Evolutionary conservation across 176 grass and related monocot species (phyloP).

Genomic region (Sorghum bicolor): DNA sequence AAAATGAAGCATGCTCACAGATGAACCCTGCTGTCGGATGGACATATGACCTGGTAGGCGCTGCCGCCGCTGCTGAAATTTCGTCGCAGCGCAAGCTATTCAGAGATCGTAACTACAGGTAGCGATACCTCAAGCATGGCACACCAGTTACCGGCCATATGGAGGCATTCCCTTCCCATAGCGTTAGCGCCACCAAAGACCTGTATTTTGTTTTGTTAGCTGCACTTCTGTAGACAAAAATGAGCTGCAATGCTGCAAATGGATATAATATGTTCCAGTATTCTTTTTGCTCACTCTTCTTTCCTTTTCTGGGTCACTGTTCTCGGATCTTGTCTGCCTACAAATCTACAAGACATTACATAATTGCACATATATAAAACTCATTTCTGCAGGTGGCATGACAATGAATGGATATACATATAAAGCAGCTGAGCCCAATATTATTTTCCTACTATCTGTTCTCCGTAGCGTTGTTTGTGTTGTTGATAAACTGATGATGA

Average conservation of each 20-base stretch:
- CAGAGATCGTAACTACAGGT: too few species aligned
- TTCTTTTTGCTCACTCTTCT: constrained; percentile 12
- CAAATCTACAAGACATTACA: neutral
- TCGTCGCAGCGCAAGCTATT: neutral
- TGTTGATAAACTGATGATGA: neutral
- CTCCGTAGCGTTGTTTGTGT: neutral
- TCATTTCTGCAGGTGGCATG: neutral
- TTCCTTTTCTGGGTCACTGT: neutral
- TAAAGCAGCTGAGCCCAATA: neutral
- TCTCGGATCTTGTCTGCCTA: constrained; percentile 33
- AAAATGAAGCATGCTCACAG: neutral
- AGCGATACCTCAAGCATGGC: neutral
- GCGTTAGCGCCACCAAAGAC: neutral
- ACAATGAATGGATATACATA: constrained; percentile 8
- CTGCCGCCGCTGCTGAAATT: neutral
- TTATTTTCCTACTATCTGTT: neutral
- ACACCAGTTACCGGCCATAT: neutral
- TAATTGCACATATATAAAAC: neutral
- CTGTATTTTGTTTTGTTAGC: constrained; percentile 1
- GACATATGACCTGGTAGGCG: neutral
- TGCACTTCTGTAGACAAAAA: neutral
- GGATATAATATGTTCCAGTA: neutral
- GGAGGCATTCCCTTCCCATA: neutral
- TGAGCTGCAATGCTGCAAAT: neutral
- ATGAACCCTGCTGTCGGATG: neutral